Evolutionary conservation across 306 rosid genomes (phyloP).

Genomic region (Casuarina glauca): DNA sequence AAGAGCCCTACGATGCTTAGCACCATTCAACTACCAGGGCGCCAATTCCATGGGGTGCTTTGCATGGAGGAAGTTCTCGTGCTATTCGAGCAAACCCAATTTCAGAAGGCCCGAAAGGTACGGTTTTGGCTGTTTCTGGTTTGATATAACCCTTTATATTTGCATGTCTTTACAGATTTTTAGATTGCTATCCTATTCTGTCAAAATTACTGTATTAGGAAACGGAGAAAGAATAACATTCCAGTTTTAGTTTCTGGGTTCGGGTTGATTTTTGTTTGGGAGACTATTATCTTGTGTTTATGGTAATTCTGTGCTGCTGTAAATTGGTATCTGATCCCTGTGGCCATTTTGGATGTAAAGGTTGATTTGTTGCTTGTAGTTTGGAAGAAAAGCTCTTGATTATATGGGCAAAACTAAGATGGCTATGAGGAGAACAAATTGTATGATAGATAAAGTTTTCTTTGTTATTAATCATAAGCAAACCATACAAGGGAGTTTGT

Average conservation of each 20-base stretch:
- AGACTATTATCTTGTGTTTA: background rate
- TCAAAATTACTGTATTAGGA: background rate
- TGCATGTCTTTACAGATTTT: background rate
- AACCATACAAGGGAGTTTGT: too few relatives aligned
- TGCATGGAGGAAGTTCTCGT: conserved; percentile 22
- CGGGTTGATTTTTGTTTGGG: background rate
- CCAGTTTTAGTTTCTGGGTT: background rate
- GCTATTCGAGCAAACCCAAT: background rate
- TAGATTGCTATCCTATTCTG: conserved; percentile 1
- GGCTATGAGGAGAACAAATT: too few relatives aligned
- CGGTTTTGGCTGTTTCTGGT: background rate
- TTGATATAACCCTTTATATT: background rate
- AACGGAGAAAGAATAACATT: background rate
- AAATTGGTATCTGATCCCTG: background rate
- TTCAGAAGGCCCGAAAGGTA: conserved; percentile 2
- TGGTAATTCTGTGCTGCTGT: background rate
- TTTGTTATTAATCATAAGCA: too few relatives aligned
- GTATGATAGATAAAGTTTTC: too few relatives aligned
- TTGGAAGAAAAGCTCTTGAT: too few relatives aligned
- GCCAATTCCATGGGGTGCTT: conserved; percentile 2
- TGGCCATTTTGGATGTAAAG: background rate
- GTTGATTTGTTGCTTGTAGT: too few relatives aligned
- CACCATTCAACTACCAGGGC: background rate
- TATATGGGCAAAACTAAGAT: too few relatives aligned
- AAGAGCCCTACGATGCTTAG: background rate